Conservation (phyloP, 805 yeast genomes). For the Candida fluviatilis region DNA sequence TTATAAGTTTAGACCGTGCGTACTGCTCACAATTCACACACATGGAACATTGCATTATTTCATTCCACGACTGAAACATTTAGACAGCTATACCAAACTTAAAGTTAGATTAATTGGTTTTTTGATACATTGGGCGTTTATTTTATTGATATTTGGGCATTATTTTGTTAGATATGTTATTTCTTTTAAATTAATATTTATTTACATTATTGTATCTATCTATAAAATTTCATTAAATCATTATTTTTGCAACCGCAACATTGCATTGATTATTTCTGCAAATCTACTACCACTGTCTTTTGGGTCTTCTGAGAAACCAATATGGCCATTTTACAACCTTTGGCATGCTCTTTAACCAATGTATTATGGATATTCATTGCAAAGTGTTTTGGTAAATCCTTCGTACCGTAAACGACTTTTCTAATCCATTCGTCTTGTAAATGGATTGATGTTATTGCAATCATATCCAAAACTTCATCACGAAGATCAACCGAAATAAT, state of each 20-base stretch:
- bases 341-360: conserved; percentile 65
- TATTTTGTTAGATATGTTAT: not conserved
- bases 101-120: no score
- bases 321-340: conserved; percentile 72
- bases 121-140: no score
- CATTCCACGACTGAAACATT: no score
- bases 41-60: no score
- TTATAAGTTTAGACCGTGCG: no score
- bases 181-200: not conserved
- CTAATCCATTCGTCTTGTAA: conserved; percentile 81
- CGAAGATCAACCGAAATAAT: conserved; percentile 73
- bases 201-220: not conserved
- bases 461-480: conserved; percentile 83
- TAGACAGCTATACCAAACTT: no score
- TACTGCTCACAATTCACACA: no score
- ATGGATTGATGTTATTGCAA: conserved; percentile 67
- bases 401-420: conserved; percentile 70
- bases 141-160: no score
- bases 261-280: conserved; percentile 50
- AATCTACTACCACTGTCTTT: conserved; percentile 50
- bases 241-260: no score
- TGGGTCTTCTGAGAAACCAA: conserved; percentile 76
- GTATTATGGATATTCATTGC: conserved; percentile 70
- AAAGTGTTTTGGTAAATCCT: conserved; percentile 80
- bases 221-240: not conserved